Percentiles rank a stretch among this genome's conserved stretches.
Evolutionary conservation across 768 basidiomycete species (phyloP).

Genomic region (Russula sp.): DNA sequence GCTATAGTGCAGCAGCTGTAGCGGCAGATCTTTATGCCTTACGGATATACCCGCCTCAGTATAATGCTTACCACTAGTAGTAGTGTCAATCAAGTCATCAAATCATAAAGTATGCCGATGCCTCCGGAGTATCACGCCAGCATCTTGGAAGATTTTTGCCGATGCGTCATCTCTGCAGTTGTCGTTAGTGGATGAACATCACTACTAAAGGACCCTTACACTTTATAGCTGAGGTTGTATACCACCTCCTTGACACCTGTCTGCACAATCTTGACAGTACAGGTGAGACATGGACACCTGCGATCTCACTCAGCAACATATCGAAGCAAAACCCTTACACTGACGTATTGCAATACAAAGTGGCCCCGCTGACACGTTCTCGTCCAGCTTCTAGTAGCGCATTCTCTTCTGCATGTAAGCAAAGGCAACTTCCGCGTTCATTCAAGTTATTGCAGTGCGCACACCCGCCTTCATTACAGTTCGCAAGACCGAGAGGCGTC

Average conservation of each 20-base stretch:
- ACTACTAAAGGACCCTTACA: constrained; percentile 43
- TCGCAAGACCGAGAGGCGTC: constrained; percentile 81
- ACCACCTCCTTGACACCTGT: constrained; percentile 88
- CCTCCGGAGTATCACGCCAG: constrained; percentile 73
- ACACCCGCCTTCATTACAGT: constrained; percentile 93
- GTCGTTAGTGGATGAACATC: not conserved
- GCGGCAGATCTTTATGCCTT: not conserved
- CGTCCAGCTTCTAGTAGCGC: constrained; percentile 90
- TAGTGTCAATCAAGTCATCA: not conserved
- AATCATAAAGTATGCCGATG: constrained; percentile 42
- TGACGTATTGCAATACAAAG: constrained; percentile 98
- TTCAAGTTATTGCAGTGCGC: constrained; percentile 59
- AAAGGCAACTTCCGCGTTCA: constrained; percentile 72
- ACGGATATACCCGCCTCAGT: not conserved
- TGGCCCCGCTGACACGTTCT: constrained; percentile 78
- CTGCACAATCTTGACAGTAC: constrained; percentile 96
- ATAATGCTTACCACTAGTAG: not conserved
- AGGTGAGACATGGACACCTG: constrained; percentile 97
- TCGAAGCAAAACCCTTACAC: constrained; percentile 26
- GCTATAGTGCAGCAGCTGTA: constrained; percentile 19
- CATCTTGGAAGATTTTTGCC: constrained; percentile 67
- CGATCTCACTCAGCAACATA: constrained; percentile 2
- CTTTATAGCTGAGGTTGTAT: constrained; percentile 92
- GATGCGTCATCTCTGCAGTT: constrained; percentile 71
- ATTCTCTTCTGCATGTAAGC: constrained; percentile 97